Base-by-base conservation (phyloP, 495 filamentous ascomycete genomes). In the Talaromyces thailandensis region DNA sequence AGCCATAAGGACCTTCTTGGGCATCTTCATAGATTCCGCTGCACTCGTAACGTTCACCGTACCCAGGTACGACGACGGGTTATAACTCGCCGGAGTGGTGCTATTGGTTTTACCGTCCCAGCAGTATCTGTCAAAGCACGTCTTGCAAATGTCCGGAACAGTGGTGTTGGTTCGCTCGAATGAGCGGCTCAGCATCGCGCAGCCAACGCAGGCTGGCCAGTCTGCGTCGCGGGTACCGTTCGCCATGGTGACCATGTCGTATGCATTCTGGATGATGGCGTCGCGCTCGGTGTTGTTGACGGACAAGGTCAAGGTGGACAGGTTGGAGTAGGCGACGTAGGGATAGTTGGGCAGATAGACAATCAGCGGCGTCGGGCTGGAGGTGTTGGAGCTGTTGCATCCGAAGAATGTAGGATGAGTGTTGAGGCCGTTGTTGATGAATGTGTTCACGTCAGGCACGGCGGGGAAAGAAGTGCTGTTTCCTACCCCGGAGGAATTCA, bases 361-460 rank as follows among this genome's bases (percentile, higher is more conserved):
- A 64, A 97, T 73, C 37, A 96, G 66, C 0, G 93, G 93, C 3
- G 69, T 68, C 24, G 68, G 64, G 16, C 66, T 64, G 1, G 65
- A 65, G 25, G 63, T 60, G 72, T 96, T 94, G 63, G 75, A 73
- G 23, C 76, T 76, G 72, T 92, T 76, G 76, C 93, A 97, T 64
- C 93, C 93, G 75, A 97, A 97, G 78, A 97, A 96, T 7, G 90
- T 90, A 5, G 93, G 93, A 18, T 81, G 83, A 64, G 75, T 81
- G 82, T 96, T 97, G 14, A 97, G 79, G 32, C 87, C 88, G 0
- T 89, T 82, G 75, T 93, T 91, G 64, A 96, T 72, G 73, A 97
- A 93, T 4, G 91, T 93, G 77, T 91, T 86, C 55, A 77, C 73
- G 71, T 91, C 90, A 3, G 92, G 92, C 6, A 96, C 79, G 9